A percentile compares a stretch with the other conserved stretches of the same genome.
Evolutionary conservation across 306 rosid species (phyloP).

Genomic region (Alnus glutinosa): DNA sequence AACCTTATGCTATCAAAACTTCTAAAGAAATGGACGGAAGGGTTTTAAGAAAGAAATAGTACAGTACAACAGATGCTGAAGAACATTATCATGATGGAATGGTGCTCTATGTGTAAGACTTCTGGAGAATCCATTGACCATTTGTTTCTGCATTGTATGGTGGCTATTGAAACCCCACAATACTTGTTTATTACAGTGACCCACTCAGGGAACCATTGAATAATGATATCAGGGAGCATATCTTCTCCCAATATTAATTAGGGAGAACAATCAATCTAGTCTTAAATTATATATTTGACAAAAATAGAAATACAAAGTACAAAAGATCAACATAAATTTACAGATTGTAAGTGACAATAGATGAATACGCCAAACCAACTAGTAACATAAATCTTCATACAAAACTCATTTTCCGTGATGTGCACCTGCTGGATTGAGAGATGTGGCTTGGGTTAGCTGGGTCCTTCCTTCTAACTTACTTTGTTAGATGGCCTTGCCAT

Average conservation of each 20-base stretch:
- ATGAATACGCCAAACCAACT: neutral
- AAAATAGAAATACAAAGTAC: conserved; percentile 7
- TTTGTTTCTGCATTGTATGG: too few relatives aligned
- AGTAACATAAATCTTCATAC: neutral
- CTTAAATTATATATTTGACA: conserved; percentile 14
- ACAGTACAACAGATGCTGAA: neutral
- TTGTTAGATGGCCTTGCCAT: too few relatives aligned
- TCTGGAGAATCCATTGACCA: too few relatives aligned
- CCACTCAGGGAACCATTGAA: conserved; percentile 8
- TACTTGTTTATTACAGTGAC: neutral
- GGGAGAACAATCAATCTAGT: neutral
- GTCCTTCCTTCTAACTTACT: too few relatives aligned
- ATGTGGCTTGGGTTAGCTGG: too few relatives aligned
- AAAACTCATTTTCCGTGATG: neutral
- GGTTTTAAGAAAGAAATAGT: neutral
- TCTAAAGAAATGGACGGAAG: neutral
- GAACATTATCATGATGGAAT: too few relatives aligned
- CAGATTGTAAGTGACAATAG: conserved; percentile 14
- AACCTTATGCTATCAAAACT: neutral
- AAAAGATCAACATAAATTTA: conserved; percentile 10
- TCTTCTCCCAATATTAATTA: neutral
- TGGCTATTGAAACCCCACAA: neutral
- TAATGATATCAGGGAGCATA: conserved; percentile 13
- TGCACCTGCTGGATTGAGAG: too few relatives aligned
- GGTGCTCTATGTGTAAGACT: too few relatives aligned